A percentile compares a stretch with the other conserved stretches of the same genome.
Evolutionary conservation across 2,329 filamentous ascomycete species (phyloP).

Genomic region (Alternaria brassicae): DNA sequence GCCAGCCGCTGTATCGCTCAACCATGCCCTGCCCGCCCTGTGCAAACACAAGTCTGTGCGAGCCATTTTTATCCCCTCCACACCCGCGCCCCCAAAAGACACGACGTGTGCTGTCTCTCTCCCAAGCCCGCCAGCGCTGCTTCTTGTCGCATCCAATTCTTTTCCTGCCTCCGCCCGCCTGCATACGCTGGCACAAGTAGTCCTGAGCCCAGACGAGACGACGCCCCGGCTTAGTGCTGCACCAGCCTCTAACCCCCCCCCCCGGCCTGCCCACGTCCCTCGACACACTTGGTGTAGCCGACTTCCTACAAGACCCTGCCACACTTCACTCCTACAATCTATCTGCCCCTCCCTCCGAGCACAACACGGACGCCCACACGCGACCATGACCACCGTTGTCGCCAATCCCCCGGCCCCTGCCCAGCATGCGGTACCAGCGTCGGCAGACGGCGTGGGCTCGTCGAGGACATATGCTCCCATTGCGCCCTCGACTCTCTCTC

Average conservation of each 20-base stretch:
- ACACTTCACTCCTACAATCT: constrained; percentile 45
- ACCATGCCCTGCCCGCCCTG: constrained; percentile 4
- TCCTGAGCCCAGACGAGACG: constrained; percentile 7
- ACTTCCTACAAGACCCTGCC: constrained; percentile 42
- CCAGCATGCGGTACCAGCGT: constrained; percentile 48
- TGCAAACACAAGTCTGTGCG: constrained; percentile 24
- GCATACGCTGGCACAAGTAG: neutral
- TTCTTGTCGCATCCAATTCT: neutral
- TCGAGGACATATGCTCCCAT: constrained; percentile 55
- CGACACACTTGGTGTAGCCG: constrained; percentile 49
- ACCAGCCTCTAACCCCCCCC: constrained; percentile 36
- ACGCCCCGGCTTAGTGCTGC: constrained; percentile 25
- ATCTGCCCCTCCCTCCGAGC: constrained; percentile 25
- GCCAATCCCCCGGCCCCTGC: constrained; percentile 52
- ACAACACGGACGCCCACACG: constrained; percentile 27
- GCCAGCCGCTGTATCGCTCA: constrained; percentile 20
- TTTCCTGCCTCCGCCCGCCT: constrained; percentile 8
- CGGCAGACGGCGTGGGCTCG: constrained; percentile 48
- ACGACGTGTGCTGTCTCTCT: constrained; percentile 16
- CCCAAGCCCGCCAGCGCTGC: constrained; percentile 4
- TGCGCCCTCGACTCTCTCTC: constrained; percentile 52
- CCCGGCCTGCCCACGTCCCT: constrained; percentile 37
- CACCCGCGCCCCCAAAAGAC: constrained; percentile 22
- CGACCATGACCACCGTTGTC: constrained; percentile 57
- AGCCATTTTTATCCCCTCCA: constrained; percentile 33